Percentiles rank a stretch among this genome's conserved stretches.
phyloP scores from a whole-genome alignment of 768 basidiomycete species.

The Podaxis sp. region DNA sequence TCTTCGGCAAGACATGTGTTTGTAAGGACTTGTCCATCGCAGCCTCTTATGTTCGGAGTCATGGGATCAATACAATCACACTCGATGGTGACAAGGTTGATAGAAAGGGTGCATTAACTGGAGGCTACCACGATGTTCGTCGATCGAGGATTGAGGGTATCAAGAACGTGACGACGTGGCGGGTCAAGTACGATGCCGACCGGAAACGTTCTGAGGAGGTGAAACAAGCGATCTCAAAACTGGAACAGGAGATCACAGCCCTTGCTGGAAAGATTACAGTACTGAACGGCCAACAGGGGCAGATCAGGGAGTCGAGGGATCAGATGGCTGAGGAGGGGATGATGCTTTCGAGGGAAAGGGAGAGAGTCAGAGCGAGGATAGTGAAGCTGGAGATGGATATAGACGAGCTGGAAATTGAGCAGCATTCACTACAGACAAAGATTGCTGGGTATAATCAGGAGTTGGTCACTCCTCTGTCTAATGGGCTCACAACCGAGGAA shows the following conservation, averaged over 20 bases:
- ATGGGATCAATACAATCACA: conserved; percentile 95
- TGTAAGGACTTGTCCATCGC: conserved; percentile 91
- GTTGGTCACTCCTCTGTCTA: conserved; percentile 67
- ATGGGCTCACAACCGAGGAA: conserved; percentile 72
- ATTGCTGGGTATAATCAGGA: conserved; percentile 64
- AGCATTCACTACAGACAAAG: conserved; percentile 57
- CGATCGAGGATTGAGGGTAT: conserved; percentile 88
- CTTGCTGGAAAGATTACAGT: conserved; percentile 71
- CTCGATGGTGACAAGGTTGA: conserved; percentile 98
- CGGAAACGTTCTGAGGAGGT: conserved; percentile 66
- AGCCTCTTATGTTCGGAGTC: conserved; percentile 90
- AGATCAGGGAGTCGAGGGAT: conserved; percentile 65
- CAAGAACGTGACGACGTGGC: conserved; percentile 72
- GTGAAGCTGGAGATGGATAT: conserved; percentile 60
- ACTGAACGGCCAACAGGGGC: conserved; percentile 61
- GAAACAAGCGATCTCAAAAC: conserved; percentile 56
- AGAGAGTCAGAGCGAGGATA: conserved; percentile 58
- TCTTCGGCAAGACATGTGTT: conserved; percentile 96
- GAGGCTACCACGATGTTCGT: conserved; percentile 92
- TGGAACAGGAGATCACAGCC: conserved; percentile 87
- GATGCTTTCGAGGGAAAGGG: conserved; percentile 61
- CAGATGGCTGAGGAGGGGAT: conserved; percentile 59
- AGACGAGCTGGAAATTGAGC: conserved; percentile 70
- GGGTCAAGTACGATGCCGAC: conserved; percentile 64
- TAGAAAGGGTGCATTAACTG: conserved; percentile 91